Evolutionary conservation across 176 grass and related monocot genomes (phyloP).

Genomic region (Musa acuminata): DNA sequence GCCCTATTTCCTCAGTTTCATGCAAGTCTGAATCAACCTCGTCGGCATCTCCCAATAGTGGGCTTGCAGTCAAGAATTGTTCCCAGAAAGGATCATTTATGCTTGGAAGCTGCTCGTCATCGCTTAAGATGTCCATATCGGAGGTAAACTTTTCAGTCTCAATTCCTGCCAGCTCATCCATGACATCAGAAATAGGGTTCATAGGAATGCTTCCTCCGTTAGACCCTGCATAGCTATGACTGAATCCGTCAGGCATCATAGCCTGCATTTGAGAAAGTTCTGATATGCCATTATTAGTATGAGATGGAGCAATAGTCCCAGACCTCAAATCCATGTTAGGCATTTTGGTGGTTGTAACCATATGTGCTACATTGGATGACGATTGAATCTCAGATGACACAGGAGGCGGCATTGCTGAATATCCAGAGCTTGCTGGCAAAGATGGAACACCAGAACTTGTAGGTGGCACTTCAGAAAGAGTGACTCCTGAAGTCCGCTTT

Average conservation of each 20-base stretch:
- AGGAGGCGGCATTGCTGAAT: constrained; percentile 49
- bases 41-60: constrained; percentile 39
- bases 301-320: constrained; percentile 14
- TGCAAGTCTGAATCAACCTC: constrained; percentile 41
- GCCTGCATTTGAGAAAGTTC: neutral
- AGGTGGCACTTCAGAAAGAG: constrained; percentile 58
- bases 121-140: neutral
- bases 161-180: neutral
- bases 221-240: neutral
- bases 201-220: neutral
- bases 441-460: constrained; percentile 36
- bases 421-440: constrained; percentile 36
- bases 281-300: neutral
- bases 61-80: constrained; percentile 60
- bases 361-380: constrained; percentile 25
- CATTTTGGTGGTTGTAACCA: constrained; percentile 20
- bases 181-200: neutral
- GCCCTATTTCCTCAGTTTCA: constrained; percentile 10
- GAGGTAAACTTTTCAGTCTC: constrained; percentile 1
- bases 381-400: constrained; percentile 46
- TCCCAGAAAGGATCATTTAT: constrained; percentile 97
- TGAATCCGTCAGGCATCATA: no score
- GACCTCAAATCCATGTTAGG: constrained; percentile 41
- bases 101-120: constrained; percentile 43
- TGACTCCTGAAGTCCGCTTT: constrained; percentile 52